A percentile compares a stretch with the other conserved stretches of the same genome.
Conservation (phyloP, 495 filamentous ascomycete species). For the Xanthoparmelia taractica region DNA sequence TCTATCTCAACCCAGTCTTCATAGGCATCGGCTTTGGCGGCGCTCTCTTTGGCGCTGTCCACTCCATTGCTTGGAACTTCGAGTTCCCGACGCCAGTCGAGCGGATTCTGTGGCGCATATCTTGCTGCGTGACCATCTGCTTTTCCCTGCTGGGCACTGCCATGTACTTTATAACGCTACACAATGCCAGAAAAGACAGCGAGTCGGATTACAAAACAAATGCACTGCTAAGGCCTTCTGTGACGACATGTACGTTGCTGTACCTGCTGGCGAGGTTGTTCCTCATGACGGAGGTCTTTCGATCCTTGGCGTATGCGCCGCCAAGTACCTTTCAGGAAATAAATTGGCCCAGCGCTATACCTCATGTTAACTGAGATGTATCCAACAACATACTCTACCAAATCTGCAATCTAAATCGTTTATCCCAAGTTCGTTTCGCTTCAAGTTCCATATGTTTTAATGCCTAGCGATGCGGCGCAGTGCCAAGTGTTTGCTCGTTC, state of each 20-base stretch:
- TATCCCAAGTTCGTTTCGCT: background rate
- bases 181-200: background rate
- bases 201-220: constrained; percentile 5
- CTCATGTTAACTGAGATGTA: constrained; percentile 9
- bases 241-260: background rate
- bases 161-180: constrained; percentile 8
- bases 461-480: background rate
- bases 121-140: background rate
- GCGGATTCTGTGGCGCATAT: constrained; percentile 15
- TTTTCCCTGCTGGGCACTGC: constrained; percentile 2
- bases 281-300: constrained; percentile 29
- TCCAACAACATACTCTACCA: background rate
- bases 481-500: background rate
- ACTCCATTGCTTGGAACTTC: constrained; percentile 23
- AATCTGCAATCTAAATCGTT: background rate
- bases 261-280: constrained; percentile 26
- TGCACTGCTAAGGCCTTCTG: constrained; percentile 1
- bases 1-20: constrained; percentile 13
- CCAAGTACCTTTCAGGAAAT: constrained; percentile 21
- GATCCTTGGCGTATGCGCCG: constrained; percentile 25
- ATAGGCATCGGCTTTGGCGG: constrained; percentile 13
- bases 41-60: constrained; percentile 17
- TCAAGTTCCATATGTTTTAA: background rate
- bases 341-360: constrained; percentile 16
- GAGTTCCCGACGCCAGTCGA: constrained; percentile 18